These are phyloP conservation scores for Mrakia blollopis DNA, from an alignment of 768 basidiomycete genomes.

Conservation along the genomic window DNA sequence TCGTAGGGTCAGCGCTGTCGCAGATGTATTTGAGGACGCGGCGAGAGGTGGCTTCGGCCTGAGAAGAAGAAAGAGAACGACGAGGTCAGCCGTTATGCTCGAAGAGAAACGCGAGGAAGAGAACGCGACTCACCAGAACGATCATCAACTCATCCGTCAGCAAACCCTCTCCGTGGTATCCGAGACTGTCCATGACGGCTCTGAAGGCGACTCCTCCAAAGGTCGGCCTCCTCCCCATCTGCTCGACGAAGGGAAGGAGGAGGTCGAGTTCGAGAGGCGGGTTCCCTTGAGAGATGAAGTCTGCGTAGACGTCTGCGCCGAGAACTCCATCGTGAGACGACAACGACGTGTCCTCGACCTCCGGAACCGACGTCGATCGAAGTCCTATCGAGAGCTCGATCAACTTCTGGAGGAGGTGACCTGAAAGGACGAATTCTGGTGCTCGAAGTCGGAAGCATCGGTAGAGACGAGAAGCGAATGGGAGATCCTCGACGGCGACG, in stretches of 20 bases:
- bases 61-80: background rate
- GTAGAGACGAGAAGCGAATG: slow-evolving; percentile 22
- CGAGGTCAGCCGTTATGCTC: background rate
- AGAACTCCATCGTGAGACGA: background rate
- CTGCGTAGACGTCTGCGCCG: slow-evolving; percentile 7
- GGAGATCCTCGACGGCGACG: background rate
- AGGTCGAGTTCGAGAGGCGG: background rate
- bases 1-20: background rate
- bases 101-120: background rate
- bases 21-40: slow-evolving; percentile 4
- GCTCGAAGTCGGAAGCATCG: slow-evolving; percentile 17
- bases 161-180: background rate
- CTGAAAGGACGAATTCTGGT: slow-evolving; percentile 5
- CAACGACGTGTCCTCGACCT: background rate
- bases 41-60: background rate
- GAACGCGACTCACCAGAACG: background rate
- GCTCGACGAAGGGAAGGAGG: background rate
- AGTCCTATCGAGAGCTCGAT: background rate
- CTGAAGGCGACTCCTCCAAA: slow-evolving; percentile 21
- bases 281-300: slow-evolving; percentile 13
- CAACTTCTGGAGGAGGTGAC: background rate
- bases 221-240: background rate
- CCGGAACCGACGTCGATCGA: background rate
- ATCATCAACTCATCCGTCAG: slow-evolving; percentile 23
- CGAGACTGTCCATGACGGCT: slow-evolving; percentile 4